phyloP scores from a whole-genome alignment of 106 monocot genomes.

The Dendrobium nobile region DNA sequence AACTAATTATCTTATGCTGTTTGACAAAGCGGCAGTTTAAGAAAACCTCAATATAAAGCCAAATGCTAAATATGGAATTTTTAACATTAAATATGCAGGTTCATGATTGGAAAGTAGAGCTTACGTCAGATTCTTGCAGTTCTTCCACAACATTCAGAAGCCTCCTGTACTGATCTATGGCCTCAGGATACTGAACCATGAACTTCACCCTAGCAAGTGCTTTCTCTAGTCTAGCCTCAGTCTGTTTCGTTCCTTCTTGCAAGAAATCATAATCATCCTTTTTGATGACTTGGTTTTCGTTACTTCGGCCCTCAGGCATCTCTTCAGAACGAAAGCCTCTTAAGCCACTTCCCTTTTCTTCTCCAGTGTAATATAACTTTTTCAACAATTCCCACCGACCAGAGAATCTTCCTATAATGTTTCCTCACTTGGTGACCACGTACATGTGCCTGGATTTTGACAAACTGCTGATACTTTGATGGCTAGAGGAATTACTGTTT shows the following conservation, averaged over 20 bases:
- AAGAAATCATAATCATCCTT: constrained; percentile 83
- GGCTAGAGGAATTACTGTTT: no score
- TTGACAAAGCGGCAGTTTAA: background rate
- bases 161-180: constrained; percentile 84
- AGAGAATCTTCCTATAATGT: constrained; percentile 57
- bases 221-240: constrained; percentile 71
- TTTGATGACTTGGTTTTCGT: constrained; percentile 27
- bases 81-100: background rate
- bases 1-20: no score
- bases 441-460: constrained; percentile 94
- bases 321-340: constrained; percentile 63
- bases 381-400: constrained; percentile 84
- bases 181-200: constrained; percentile 98
- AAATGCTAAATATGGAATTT: background rate
- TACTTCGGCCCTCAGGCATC: constrained; percentile 21
- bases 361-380: constrained; percentile 83
- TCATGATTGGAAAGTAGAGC: background rate
- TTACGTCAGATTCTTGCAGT: constrained; percentile 73
- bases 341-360: constrained; percentile 72
- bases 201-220: constrained; percentile 95
- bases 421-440: constrained; percentile 95
- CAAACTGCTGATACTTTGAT: no score
- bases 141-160: constrained; percentile 59
- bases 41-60: background rate
- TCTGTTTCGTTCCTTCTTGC: constrained; percentile 75